Base-by-base conservation (phyloP, 805 yeast species). In the Suhomyces faveliae region DNA sequence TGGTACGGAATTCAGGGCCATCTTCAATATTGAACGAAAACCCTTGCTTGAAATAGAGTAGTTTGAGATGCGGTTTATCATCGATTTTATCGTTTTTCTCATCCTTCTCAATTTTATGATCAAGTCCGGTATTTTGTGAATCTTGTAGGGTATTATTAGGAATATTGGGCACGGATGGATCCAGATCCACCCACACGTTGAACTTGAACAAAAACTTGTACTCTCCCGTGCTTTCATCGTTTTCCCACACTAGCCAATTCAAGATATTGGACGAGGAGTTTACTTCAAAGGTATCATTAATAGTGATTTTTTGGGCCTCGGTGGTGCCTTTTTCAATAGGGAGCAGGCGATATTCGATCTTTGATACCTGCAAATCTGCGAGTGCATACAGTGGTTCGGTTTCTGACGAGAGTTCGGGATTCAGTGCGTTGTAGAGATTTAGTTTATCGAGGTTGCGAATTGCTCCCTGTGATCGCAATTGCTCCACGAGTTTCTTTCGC, bases 1-100 rank as follows among this genome's bases (percentile, higher is more conserved):
- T 49, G 17, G 56, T 64, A 22, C 78, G 53, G 45, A 73, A 72
- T 42, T 71, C 74, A 4, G 78, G 78, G 0, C 78, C 78, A 51
- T 73, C 78, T 40, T 71, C 73, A 13, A 70, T 57, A 30, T 58
- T 62, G 47, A 71, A 71, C 27, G 52, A 60, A 48, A 70, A 72
- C 4, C 61, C 70, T 30, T 52, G 59, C 40, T 66, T 59, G 45
- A 60, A 63, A 24, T 66, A 64, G 2, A 42, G 38, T 7, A 51
- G 38, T 20, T 42, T 43, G 35, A 50, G 43, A 29, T 30, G 44
- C 27, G 38, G 21, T 6, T 35, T 35, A 10, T 35, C 21, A n/a
- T n/a, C n/a, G n/a, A n/a, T n/a, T 35, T 35, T 15, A 27, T 12
- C 6, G 15, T 27, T 27, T n/a, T 27, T 27, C 13, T 25, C 29